Conservation (phyloP, 148 eudicot species). For the Silene latifolia region DNA sequence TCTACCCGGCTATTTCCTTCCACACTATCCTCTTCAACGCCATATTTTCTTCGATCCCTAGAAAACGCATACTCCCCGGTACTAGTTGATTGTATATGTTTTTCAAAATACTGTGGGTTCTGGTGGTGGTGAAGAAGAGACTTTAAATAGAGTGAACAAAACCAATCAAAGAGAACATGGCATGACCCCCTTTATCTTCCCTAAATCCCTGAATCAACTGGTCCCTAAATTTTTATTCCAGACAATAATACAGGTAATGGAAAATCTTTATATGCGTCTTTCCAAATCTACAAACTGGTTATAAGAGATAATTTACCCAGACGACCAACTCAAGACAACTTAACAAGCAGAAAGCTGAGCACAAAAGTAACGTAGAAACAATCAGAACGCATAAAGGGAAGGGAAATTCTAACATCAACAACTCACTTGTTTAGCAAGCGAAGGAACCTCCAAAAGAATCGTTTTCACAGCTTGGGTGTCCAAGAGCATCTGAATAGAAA, state of each 20-base stretch:
- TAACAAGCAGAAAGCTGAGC: neutral
- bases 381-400: neutral
- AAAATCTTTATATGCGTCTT: neutral
- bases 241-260: neutral
- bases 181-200: neutral
- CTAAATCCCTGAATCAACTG: neutral
- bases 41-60: too few species aligned
- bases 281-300: slow-evolving; percentile 7
- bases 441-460: slow-evolving; percentile 91
- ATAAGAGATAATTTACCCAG: neutral
- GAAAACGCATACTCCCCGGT: too few species aligned
- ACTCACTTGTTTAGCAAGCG: slow-evolving; percentile 87
- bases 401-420: neutral
- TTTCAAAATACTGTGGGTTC: too few species aligned
- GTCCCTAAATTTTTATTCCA: neutral
- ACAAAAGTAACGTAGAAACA: neutral
- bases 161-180: neutral
- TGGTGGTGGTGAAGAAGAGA: neutral
- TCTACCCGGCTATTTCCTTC: too few species aligned
- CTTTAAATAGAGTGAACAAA: neutral
- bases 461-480: slow-evolving; percentile 99
- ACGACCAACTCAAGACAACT: neutral
- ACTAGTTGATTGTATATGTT: too few species aligned
- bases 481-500: slow-evolving; percentile 74
- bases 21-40: too few species aligned